Evolutionary conservation across 768 basidiomycete species (phyloP), one percentile per base, ranked within the genome.

Genomic region (Goffeauzyma gilvescens): DNA sequence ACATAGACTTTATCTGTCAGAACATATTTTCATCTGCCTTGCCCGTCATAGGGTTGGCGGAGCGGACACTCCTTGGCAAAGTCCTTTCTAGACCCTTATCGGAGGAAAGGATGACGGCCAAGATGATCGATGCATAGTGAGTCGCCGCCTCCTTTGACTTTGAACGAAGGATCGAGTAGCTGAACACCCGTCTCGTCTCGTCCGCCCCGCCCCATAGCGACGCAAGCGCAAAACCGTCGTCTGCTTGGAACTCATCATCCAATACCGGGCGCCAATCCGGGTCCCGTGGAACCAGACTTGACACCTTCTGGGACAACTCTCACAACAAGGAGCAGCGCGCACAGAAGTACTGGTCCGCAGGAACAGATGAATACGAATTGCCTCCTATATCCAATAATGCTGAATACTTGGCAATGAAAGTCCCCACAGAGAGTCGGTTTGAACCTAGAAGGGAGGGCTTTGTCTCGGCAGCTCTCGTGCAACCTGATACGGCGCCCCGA

Each of bases 11-110:
- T n/a, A n/a, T n/a, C n/a, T n/a, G n/a, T n/a, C 46, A 64, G 60
- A 45, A 44, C 1, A 49, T 75, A 7, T 75, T 80, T 52, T 57
- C 65, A 13, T 55, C 63, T 24, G 65, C 62, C 5, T 67, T 75
- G 14, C 64, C 69, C 6, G 60, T 64, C 24, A 60, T 81, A 44
- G 55, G 65, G 15, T 34, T 55, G 12, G 52, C 53, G 7, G 72
- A 75, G 38, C 65, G 73, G 14, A 58, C 58, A 27, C 67, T 73
- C 7, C 66, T 78, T 14, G 71, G 74, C 5, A 61, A 55, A n/a
- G 71, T 85, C 15, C 57, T 82, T 1, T 62, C 64, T 26, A 60
- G 78, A 41, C 21, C 32, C 9, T 10, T 38, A 6, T 18, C 41
- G 8, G 35, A 33, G 6, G 42, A 44, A 31, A 38, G 25, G 27